Conservation (phyloP, 768 basidiomycete species). For the Phaeolepiota aurea region DNA sequence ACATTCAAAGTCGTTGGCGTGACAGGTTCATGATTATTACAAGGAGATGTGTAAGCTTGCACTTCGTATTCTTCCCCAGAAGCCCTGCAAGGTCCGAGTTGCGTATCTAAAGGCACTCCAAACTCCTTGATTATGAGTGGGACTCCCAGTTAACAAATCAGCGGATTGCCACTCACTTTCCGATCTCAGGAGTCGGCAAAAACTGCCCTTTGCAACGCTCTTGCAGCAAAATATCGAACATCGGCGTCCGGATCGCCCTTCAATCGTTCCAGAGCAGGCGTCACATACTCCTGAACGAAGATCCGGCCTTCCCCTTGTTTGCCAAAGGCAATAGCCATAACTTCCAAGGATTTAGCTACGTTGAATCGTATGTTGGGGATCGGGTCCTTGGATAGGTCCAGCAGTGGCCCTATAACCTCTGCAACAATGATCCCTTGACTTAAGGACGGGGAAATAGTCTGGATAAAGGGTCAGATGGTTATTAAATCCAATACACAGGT, state of each 20-base stretch:
- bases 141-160: too few relatives aligned
- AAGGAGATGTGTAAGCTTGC: neutral
- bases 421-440: slow-evolving; percentile 75
- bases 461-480: slow-evolving; percentile 6
- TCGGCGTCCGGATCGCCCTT: slow-evolving; percentile 90
- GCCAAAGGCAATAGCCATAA: slow-evolving; percentile 68
- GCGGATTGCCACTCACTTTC: neutral
- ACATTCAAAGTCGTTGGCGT: too few relatives aligned
- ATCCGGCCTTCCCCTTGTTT: slow-evolving; percentile 60
- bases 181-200: neutral
- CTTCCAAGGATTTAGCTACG: slow-evolving; percentile 91
- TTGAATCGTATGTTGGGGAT: slow-evolving; percentile 99
- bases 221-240: slow-evolving; percentile 88
- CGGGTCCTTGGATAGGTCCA: slow-evolving; percentile 77
- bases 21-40: neutral
- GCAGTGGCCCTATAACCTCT: slow-evolving; percentile 77
- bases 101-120: too few relatives aligned
- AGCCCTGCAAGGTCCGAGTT: too few relatives aligned
- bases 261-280: slow-evolving; percentile 80
- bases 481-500: slow-evolving; percentile 5
- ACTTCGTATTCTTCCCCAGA: neutral
- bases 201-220: slow-evolving; percentile 58
- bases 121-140: too few relatives aligned
- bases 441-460: slow-evolving; percentile 95
- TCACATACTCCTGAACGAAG: slow-evolving; percentile 63